Evolutionary conservation across 2,329 filamentous ascomycete genomes (phyloP), one percentile per base, ranked within the genome.

Genomic region (Exophiala oligosperma): DNA sequence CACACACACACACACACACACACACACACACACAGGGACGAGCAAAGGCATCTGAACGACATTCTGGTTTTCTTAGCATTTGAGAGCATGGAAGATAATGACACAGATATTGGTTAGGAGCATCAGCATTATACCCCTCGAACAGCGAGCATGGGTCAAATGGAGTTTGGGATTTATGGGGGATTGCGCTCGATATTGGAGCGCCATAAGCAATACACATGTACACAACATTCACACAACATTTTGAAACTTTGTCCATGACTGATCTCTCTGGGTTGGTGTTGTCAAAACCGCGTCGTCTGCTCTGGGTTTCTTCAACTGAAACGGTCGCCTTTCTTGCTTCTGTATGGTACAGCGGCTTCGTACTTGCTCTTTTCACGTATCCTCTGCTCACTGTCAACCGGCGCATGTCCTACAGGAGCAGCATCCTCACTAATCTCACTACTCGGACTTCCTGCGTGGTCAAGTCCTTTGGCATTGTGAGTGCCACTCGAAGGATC

Each of bases 301-400:
- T 14, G 38, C 11, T 52, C 46, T 28, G 14, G 4, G 28, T 17
- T 12, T 40, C 17, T 51, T 68, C 41, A 89, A 83, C 78, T 80
- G 69, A 99, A 95, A 35, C 94, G 83, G 77, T 97, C 92, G 2
- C 94, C 94, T 73, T 91, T 95, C 61, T 81, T 84, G 75, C 88
- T 89, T 67, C 84, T 79, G 74, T 88, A 97, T 55, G 92, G 89
- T 66, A 84, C 81, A 53, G 79, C 80, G 32, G 89, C 87, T 77
- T 97, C 92, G 74, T 95, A 97, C 77, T 96, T 96, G 73, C 91
- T 89, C 80, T 91, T 95, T 74, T 92, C 90, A 37, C 78, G 68
- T 26, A 89, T 79, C 63, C 82, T 79, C 70, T 91, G 81, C 44
- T 79, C 76, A 71, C 90, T 89, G 43, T 84, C 89, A 64, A 86